Conservation (phyloP, 345 rosid species). For the Hypericum androsaemum region DNA sequence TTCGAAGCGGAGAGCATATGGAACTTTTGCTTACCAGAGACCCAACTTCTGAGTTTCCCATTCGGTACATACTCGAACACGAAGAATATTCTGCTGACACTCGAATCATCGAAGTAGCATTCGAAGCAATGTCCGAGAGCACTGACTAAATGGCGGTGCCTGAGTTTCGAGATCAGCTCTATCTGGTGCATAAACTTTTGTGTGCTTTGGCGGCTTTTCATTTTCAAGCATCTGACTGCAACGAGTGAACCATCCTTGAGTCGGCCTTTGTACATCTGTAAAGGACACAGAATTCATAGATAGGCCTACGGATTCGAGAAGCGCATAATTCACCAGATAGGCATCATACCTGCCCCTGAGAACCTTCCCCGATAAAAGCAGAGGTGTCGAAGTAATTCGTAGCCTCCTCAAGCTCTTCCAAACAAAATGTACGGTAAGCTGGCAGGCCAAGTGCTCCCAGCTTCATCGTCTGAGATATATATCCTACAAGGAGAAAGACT, state of each 20-base stretch:
- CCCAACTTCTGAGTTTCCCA: slow-evolving; percentile 80
- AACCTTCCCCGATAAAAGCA: slow-evolving; percentile 91
- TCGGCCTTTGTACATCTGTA: slow-evolving; percentile 75
- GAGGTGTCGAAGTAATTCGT: slow-evolving; percentile 75
- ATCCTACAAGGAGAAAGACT: no score
- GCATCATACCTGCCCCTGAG: slow-evolving; percentile 79
- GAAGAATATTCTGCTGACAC: slow-evolving; percentile 84
- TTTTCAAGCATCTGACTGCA: slow-evolving; percentile 75
- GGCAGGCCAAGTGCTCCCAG: slow-evolving; percentile 83
- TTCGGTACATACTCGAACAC: slow-evolving; percentile 82
- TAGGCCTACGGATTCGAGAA: background rate
- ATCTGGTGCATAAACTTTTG: slow-evolving; percentile 73
- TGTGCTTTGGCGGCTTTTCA: slow-evolving; percentile 68
- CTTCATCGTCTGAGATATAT: slow-evolving; percentile 81
- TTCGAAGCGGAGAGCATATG: no score
- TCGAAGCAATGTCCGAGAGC: slow-evolving; percentile 90
- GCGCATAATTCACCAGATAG: background rate
- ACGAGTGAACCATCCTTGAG: slow-evolving; percentile 68
- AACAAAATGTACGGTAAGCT: slow-evolving; percentile 67
- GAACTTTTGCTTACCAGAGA: slow-evolving; percentile 47
- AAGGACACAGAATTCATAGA: slow-evolving; percentile 10
- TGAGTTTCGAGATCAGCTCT: slow-evolving; percentile 74
- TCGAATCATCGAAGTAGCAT: slow-evolving; percentile 86
- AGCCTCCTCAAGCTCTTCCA: slow-evolving; percentile 82
- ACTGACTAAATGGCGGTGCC: slow-evolving; percentile 82